phyloP scores from a whole-genome alignment of 176 grass and related monocot genomes.

The Phoenix dactylifera region DNA sequence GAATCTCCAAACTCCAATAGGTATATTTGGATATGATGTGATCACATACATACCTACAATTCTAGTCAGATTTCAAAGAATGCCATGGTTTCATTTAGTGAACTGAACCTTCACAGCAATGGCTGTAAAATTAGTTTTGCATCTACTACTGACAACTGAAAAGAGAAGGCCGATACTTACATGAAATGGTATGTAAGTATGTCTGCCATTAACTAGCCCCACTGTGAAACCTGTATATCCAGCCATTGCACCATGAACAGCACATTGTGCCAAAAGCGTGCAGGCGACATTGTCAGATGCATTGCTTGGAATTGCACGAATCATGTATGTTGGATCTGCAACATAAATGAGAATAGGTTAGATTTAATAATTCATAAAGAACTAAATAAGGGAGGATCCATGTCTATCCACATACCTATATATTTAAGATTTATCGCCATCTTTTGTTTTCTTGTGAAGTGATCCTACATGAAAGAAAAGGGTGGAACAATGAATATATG shows the following conservation, averaged over 20 bases:
- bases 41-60: too few species aligned
- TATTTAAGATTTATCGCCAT: constrained; percentile 22
- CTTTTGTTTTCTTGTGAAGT: constrained; percentile 13
- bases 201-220: constrained; percentile 19
- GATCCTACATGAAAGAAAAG: background rate
- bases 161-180: constrained; percentile 2
- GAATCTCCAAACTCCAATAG: too few species aligned
- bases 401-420: background rate
- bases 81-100: too few species aligned
- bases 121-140: too few species aligned
- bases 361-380: background rate
- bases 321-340: constrained; percentile 24
- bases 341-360: background rate
- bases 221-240: constrained; percentile 19
- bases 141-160: background rate
- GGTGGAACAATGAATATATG: background rate
- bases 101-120: too few species aligned
- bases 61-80: too few species aligned
- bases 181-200: constrained; percentile 21
- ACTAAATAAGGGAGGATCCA: background rate
- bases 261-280: constrained; percentile 17
- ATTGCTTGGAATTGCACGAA: constrained; percentile 20
- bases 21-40: too few species aligned
- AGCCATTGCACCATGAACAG: constrained; percentile 19
- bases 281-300: constrained; percentile 17